These are phyloP conservation scores for Peterozyma toletana DNA, from an alignment of 805 yeast genomes.

Conservation along the genomic window DNA sequence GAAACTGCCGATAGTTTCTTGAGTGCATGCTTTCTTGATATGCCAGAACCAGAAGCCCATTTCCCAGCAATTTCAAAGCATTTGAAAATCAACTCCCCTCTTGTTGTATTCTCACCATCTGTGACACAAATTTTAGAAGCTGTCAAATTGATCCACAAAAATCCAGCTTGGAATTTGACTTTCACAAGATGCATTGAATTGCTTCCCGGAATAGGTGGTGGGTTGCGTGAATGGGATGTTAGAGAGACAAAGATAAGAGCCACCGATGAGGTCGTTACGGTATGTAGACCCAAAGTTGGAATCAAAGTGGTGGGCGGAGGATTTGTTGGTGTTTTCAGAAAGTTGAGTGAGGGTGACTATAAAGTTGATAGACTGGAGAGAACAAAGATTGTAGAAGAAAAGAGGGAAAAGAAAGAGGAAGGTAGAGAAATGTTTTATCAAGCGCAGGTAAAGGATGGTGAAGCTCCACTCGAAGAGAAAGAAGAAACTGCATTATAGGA, in stretches of 20 bases:
- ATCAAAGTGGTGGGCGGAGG: slow-evolving; percentile 42
- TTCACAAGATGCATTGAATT: slow-evolving; percentile 33
- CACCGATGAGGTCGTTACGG: slow-evolving; percentile 30
- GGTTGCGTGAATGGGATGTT: slow-evolving; percentile 45
- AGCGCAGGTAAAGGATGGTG: neutral
- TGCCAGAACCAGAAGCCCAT: slow-evolving; percentile 34
- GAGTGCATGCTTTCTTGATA: slow-evolving; percentile 38
- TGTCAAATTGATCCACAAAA: slow-evolving; percentile 21
- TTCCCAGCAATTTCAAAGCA: slow-evolving; percentile 23
- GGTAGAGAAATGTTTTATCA: neutral
- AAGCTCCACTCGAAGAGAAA: neutral
- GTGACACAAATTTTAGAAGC: slow-evolving; percentile 39
- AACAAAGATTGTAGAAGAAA: neutral
- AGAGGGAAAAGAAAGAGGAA: neutral
- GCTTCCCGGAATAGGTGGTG: slow-evolving; percentile 42
- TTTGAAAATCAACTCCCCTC: slow-evolving; percentile 32
- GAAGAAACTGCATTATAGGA: neutral
- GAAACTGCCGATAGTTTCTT: slow-evolving; percentile 24
- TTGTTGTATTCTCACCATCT: slow-evolving; percentile 40
- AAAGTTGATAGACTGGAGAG: neutral
- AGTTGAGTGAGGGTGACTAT: slow-evolving; percentile 17
- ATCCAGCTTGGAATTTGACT: slow-evolving; percentile 22
- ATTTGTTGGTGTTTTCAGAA: slow-evolving; percentile 36
- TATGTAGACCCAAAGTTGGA: slow-evolving; percentile 46
- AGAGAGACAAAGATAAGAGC: slow-evolving; percentile 30